These are phyloP conservation scores for Micractinium sp. DNA, from an alignment of 139 green algal species.

Conservation along the genomic window DNA sequence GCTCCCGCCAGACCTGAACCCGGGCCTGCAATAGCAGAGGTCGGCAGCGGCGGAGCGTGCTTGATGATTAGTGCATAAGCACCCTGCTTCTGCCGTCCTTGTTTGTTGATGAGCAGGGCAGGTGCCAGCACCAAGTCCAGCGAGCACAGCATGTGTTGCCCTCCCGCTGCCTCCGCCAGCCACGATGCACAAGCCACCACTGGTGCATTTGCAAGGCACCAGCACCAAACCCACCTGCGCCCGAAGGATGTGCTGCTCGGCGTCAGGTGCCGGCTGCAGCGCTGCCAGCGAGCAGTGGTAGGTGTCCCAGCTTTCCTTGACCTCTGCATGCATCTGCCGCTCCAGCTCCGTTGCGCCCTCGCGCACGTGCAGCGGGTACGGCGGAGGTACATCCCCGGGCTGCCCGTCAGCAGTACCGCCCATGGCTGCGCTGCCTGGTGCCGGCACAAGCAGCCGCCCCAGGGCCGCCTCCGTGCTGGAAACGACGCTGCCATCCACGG, in stretches of 20 bases:
- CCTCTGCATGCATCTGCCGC: conserved; percentile 43
- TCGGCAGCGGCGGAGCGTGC: not conserved
- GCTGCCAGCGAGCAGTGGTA: conserved; percentile 17
- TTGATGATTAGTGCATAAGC: not conserved
- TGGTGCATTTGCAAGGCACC: too few species aligned
- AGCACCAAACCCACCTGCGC: not conserved
- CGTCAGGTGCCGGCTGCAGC: not conserved
- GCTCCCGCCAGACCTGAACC: not conserved
- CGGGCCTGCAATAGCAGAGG: not conserved
- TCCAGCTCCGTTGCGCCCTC: conserved; percentile 25
- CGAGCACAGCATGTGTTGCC: not conserved
- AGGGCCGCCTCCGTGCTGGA: conserved; percentile 23
- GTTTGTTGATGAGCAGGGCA: not conserved
- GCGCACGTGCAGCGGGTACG: not conserved
- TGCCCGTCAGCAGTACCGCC: not conserved
- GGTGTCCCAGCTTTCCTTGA: conserved; percentile 45
- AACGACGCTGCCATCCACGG: conserved; percentile 10
- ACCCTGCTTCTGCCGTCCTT: too few species aligned
- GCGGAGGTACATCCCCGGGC: not conserved
- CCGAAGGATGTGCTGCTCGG: conserved; percentile 7
- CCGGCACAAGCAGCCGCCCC: not conserved
- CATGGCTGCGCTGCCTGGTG: not conserved
- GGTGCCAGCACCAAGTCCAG: not conserved
- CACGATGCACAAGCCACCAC: not conserved
- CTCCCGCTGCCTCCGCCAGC: too few species aligned